Conservation (phyloP, 1,284 basidiomycete genomes). For the Ganoderma resinaceum region DNA sequence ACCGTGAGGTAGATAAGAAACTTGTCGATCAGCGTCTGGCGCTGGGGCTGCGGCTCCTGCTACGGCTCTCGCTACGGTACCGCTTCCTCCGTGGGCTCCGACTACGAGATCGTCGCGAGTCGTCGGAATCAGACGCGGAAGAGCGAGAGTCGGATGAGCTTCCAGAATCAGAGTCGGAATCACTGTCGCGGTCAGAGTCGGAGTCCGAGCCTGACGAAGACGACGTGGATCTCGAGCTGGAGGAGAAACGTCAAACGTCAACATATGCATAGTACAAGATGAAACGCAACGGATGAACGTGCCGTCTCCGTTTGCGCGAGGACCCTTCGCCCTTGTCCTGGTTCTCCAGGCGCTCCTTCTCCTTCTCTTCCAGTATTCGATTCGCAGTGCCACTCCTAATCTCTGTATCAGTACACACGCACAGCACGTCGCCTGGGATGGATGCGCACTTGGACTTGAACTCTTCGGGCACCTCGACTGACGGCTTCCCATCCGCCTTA, state of each 20-base stretch:
- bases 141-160: conserved; percentile 42
- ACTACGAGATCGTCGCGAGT: conserved; percentile 46
- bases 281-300: conserved; percentile 29
- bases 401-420: background rate
- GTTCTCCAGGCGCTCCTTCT: conserved; percentile 67
- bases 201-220: conserved; percentile 42
- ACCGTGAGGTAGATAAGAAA: background rate
- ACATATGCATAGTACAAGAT: conserved; percentile 2
- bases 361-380: conserved; percentile 75
- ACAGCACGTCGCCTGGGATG: background rate
- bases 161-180: conserved; percentile 49
- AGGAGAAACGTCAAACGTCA: conserved; percentile 16
- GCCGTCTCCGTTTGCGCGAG: conserved; percentile 63
- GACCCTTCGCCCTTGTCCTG: conserved; percentile 47
- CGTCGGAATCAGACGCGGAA: conserved; percentile 48
- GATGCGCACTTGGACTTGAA: conserved; percentile 74
- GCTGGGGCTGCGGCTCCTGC: conserved; percentile 30
- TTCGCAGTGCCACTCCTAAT: conserved; percentile 73
- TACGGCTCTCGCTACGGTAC: conserved; percentile 31
- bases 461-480: conserved; percentile 80
- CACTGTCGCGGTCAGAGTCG: conserved; percentile 41
- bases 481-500: conserved; percentile 69
- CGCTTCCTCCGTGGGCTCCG: conserved; percentile 46
- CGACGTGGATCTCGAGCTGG: conserved; percentile 31
- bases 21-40: conserved; percentile 18